Conservation (phyloP, 176 grass and related monocot species). For the Triticum timopheevii region DNA sequence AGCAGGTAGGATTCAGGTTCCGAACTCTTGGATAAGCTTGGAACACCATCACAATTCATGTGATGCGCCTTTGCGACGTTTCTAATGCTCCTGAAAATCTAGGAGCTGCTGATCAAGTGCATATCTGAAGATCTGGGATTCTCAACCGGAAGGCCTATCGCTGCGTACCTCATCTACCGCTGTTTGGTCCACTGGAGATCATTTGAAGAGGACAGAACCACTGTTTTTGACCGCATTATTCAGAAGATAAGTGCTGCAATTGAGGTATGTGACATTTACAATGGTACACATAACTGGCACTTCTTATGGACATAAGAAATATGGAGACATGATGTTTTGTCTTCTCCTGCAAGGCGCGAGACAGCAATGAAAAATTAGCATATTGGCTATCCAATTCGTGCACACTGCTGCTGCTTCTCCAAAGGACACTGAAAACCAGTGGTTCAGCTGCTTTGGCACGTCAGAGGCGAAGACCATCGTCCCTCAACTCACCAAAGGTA, state of each 20-base stretch:
- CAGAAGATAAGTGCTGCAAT: conserved; percentile 51
- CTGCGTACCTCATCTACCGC: conserved; percentile 52
- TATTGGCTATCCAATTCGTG: conserved; percentile 78
- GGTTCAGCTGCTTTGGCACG: conserved; percentile 44
- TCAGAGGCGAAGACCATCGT: conserved; percentile 50
- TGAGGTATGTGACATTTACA: conserved; percentile 34
- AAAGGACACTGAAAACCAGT: conserved; percentile 56
- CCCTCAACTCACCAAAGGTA: conserved; percentile 40
- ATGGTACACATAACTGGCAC: neutral
- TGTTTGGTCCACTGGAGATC: conserved; percentile 69
- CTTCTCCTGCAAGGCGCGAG: conserved; percentile 35
- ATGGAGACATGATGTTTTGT: neutral
- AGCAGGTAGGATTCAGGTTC: conserved; percentile 41
- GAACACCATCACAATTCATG: neutral
- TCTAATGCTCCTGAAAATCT: neutral
- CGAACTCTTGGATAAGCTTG: neutral
- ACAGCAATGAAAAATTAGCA: conserved; percentile 50
- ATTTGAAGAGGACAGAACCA: conserved; percentile 61
- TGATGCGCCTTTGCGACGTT: neutral
- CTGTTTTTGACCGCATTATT: conserved; percentile 60
- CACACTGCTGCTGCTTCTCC: conserved; percentile 57
- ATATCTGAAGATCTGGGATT: conserved; percentile 70
- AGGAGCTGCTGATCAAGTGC: conserved; percentile 74
- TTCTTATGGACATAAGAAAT: neutral
- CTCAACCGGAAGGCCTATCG: conserved; percentile 53